Evolutionary conservation across 306 rosid genomes (phyloP).

Genomic region (Pterocarpus macrocarpus): DNA sequence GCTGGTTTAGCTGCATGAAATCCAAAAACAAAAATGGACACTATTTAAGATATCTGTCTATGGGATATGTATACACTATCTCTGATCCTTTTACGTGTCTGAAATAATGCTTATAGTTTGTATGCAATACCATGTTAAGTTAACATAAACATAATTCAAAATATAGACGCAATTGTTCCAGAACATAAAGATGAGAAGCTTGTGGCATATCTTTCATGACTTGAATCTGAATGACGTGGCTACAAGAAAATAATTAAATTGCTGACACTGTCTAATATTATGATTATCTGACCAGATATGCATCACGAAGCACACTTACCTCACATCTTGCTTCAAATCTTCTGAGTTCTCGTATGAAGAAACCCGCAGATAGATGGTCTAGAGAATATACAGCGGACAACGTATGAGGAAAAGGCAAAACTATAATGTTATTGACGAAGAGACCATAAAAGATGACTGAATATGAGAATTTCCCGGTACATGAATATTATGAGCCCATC

Average conservation of each 20-base stretch:
- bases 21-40: conserved; percentile 1
- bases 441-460: conserved; percentile 14
- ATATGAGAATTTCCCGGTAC: conserved; percentile 26
- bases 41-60: neutral
- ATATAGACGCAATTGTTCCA: conserved; percentile 2
- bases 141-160: conserved; percentile 23
- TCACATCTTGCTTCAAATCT: conserved; percentile 75
- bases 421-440: neutral
- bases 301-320: conserved; percentile 54
- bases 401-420: conserved; percentile 40
- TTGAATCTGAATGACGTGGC: conserved; percentile 24
- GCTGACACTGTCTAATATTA: conserved; percentile 9
- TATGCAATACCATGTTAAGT: neutral
- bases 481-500: neutral
- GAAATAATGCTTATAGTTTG: conserved; percentile 14
- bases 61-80: neutral
- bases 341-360: conserved; percentile 71
- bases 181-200: conserved; percentile 22
- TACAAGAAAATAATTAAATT: conserved; percentile 25
- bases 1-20: neutral
- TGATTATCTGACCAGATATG: conserved; percentile 33
- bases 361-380: conserved; percentile 76
- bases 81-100: conserved; percentile 13
- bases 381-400: conserved; percentile 43
- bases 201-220: conserved; percentile 18